Evolutionary conservation across 148 eudicot species (phyloP).

Genomic region (Camellia sinensis): DNA sequence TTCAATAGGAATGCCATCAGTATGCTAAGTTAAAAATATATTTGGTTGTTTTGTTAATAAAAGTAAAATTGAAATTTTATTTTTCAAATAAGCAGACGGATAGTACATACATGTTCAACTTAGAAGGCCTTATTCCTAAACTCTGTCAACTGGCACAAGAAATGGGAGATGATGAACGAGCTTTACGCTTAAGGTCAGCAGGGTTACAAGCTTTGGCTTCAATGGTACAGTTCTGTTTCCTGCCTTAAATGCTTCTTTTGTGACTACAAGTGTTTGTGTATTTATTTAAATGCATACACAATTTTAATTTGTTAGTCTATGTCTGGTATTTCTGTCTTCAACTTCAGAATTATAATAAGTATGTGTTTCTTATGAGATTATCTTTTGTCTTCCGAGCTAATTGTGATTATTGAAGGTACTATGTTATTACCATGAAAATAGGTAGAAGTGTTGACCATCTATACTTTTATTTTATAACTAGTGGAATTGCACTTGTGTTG

Average conservation of each 20-base stretch:
- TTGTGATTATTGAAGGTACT: neutral
- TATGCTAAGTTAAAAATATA: neutral
- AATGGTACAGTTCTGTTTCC: conserved; percentile 46
- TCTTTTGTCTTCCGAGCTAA: neutral
- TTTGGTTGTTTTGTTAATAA: neutral
- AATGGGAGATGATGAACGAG: conserved; percentile 77
- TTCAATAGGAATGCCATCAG: neutral
- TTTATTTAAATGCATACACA: neutral
- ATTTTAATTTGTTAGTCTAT: neutral
- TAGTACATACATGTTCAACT: conserved; percentile 78
- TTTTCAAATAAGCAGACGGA: conserved; percentile 44
- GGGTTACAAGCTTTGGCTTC: conserved; percentile 78
- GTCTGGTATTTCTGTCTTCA: neutral
- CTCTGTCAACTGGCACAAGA: conserved; percentile 88
- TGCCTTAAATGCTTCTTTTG: neutral
- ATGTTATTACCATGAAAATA: neutral
- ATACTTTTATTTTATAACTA: neutral
- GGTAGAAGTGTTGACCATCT: neutral
- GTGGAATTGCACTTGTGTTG: too few relatives aligned
- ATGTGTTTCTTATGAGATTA: neutral
- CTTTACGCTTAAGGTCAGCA: conserved; percentile 60
- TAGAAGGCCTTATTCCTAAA: conserved; percentile 81
- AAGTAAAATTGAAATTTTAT: conserved; percentile 18
- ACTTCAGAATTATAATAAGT: neutral
- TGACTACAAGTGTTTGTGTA: neutral